A percentile compares a stretch with the other conserved stretches of the same genome.
Evolutionary conservation across 148 eudicot species (phyloP).

Genomic region (Diospyros lotus): DNA sequence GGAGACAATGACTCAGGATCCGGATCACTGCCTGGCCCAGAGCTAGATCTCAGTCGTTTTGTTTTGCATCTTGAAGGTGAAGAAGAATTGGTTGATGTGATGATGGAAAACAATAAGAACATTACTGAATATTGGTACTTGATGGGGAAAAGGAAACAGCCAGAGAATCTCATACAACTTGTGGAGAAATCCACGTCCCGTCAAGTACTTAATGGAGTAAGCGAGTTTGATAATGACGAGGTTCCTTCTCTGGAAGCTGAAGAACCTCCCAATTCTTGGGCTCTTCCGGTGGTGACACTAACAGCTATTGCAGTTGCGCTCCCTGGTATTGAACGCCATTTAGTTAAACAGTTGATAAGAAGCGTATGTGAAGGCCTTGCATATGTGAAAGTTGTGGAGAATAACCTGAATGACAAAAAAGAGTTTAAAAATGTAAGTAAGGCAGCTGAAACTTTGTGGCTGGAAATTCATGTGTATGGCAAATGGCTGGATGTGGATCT

Average conservation of each 20-base stretch:
- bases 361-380: conserved; percentile 35
- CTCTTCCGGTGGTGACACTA: conserved; percentile 50
- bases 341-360: conserved; percentile 23
- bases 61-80: conserved; percentile 55
- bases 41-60: conserved; percentile 28
- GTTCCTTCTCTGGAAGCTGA: conserved; percentile 35
- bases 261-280: conserved; percentile 60
- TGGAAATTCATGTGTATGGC: conserved; percentile 34
- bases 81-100: conserved; percentile 38
- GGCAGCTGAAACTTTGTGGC: conserved; percentile 47
- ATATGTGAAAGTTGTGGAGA: conserved; percentile 33
- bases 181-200: conserved; percentile 22
- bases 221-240: conserved; percentile 30
- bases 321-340: conserved; percentile 20
- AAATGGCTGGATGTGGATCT: conserved; percentile 53
- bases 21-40: conserved; percentile 10
- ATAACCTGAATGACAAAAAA: conserved; percentile 18
- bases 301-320: conserved; percentile 43
- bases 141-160: conserved; percentile 40
- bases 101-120: conserved; percentile 30
- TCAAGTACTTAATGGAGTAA: conserved; percentile 25
- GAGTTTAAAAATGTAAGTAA: conserved; percentile 25
- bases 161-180: conserved; percentile 30
- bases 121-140: conserved; percentile 31
- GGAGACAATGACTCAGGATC: conserved; percentile 11